A percentile compares a stretch with the other conserved stretches of the same genome.
These are phyloP conservation scores for Heliamphora ciliata DNA, from an alignment of 179 eudicot species.

Conservation along the genomic window DNA sequence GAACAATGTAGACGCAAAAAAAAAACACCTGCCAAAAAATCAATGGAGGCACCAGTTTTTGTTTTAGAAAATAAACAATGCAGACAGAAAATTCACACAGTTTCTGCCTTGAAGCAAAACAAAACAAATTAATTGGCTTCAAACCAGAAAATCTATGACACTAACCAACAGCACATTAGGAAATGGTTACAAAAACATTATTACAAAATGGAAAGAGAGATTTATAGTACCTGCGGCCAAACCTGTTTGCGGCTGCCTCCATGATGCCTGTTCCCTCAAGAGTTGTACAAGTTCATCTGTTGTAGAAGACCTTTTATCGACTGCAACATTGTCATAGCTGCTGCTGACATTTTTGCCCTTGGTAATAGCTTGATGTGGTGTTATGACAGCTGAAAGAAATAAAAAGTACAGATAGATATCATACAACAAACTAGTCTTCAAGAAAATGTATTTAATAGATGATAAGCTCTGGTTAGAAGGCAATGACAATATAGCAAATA, in stretches of 20 bases:
- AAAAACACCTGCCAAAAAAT: not conserved
- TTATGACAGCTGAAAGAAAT: constrained; percentile 22
- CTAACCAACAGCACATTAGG: not conserved
- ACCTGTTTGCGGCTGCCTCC: constrained; percentile 32
- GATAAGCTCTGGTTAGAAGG: not conserved
- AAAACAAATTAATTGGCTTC: not conserved
- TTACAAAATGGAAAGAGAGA: not conserved
- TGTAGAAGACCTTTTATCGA: constrained; percentile 32
- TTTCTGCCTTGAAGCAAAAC: not conserved
- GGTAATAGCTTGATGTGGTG: constrained; percentile 27
- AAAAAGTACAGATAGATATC: not conserved
- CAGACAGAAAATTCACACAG: not conserved
- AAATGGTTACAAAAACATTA: not conserved
- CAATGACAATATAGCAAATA: not conserved
- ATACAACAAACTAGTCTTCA: constrained; percentile 6
- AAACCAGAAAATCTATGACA: not conserved
- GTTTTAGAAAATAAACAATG: not conserved
- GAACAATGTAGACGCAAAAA: not conserved
- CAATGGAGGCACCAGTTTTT: not conserved
- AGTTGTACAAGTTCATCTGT: constrained; percentile 45
- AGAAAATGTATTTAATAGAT: not conserved
- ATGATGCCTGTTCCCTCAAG: constrained; percentile 51
- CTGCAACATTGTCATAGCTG: constrained; percentile 19
- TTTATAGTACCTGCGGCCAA: constrained; percentile 22
- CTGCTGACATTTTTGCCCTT: constrained; percentile 20